Evolutionary conservation across 257 asterid species (phyloP).

Genomic region (Parsonsia alboflavescens): DNA sequence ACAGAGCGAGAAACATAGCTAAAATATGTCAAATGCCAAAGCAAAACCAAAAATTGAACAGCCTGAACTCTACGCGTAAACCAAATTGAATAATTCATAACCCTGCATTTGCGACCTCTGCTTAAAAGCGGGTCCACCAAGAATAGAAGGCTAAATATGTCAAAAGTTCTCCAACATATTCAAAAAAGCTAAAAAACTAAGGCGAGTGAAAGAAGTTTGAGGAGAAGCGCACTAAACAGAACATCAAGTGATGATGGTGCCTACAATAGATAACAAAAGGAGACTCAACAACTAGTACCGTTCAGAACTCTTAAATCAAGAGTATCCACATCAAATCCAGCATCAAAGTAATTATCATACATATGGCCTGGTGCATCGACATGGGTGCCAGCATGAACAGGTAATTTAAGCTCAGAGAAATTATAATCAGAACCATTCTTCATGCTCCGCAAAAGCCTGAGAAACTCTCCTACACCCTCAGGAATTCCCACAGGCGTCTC

Average conservation of each 20-base stretch:
- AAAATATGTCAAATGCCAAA: neutral
- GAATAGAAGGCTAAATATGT: neutral
- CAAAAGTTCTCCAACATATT: neutral
- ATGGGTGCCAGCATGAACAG: conserved; percentile 77
- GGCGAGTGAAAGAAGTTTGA: neutral
- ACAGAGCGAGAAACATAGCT: neutral
- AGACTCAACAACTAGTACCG: conserved; percentile 30
- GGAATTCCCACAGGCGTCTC: conserved; percentile 49
- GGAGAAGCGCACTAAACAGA: neutral
- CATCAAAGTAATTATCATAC: conserved; percentile 54
- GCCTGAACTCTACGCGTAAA: neutral
- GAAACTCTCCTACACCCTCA: conserved; percentile 50
- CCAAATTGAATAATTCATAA: neutral
- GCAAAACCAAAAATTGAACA: neutral
- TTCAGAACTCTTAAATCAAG: conserved; percentile 73
- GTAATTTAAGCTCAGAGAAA: conserved; percentile 60
- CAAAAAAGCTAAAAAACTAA: neutral
- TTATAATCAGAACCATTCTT: conserved; percentile 82
- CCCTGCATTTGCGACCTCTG: neutral
- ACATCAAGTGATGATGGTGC: neutral
- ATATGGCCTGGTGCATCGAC: conserved; percentile 92
- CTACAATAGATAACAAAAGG: neutral
- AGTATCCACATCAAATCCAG: conserved; percentile 70
- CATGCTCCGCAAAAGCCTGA: conserved; percentile 55
- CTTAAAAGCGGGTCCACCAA: neutral